phyloP scores from a whole-genome alignment of 768 basidiomycete species.

The Calocybe indica region DNA sequence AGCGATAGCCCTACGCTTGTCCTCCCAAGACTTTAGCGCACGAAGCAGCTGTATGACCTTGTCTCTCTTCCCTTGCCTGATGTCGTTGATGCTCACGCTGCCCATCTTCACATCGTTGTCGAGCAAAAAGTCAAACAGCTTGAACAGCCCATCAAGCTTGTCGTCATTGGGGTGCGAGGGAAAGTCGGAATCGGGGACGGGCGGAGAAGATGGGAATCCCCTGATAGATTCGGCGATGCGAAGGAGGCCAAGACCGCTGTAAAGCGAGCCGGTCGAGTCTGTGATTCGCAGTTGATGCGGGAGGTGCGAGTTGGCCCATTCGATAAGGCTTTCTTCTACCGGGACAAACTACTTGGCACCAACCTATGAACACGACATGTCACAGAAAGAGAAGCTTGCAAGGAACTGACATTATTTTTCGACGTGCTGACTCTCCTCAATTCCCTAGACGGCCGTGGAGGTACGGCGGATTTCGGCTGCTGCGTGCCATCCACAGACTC shows the following conservation, averaged over 20 bases:
- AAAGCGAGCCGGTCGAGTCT: constrained; percentile 38
- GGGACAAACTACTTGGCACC: constrained; percentile 2
- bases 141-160: constrained; percentile 82
- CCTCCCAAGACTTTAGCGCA: constrained; percentile 77
- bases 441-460: constrained; percentile 69
- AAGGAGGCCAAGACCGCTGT: constrained; percentile 72
- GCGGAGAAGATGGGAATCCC: constrained; percentile 56
- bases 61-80: constrained; percentile 74
- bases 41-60: constrained; percentile 78
- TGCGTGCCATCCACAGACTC: constrained; percentile 20
- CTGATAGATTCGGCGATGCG: constrained; percentile 82
- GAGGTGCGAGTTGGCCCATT: constrained; percentile 87
- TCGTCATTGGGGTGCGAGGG: constrained; percentile 63
- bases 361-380: constrained; percentile 1
- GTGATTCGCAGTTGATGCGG: constrained; percentile 56
- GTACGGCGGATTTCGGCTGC: constrained; percentile 25
- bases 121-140: constrained; percentile 86
- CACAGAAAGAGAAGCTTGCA: constrained; percentile 10
- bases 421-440: constrained; percentile 33
- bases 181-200: constrained; percentile 78
- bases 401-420: constrained; percentile 6
- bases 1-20: constrained; percentile 55
- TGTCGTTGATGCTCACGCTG: constrained; percentile 89
- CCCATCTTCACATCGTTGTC: constrained; percentile 92
- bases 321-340: constrained; percentile 54